Conservation (phyloP, 2,329 filamentous ascomycete genomes). For the Diaporthe sp. region DNA sequence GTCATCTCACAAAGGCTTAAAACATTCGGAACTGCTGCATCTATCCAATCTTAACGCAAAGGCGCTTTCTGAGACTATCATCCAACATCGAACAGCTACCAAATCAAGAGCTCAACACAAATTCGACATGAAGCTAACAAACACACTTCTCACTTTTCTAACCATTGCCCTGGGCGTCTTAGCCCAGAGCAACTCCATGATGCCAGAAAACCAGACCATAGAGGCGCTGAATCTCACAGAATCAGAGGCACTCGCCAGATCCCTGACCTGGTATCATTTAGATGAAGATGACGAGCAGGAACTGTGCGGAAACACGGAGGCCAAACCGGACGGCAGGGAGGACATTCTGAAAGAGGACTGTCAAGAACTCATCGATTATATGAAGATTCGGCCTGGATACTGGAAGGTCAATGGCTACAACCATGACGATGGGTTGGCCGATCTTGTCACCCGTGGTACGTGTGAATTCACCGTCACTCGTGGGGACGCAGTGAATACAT, state of each 20-base stretch:
- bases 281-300: conserved; percentile 11
- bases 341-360: conserved; percentile 6
- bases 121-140: conserved; percentile 12
- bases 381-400: background rate
- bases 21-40: background rate
- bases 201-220: background rate
- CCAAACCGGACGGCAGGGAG: background rate
- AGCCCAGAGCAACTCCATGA: background rate
- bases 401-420: conserved; percentile 20
- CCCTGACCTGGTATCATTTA: conserved; percentile 12
- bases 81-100: background rate
- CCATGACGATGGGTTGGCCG: background rate
- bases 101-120: background rate
- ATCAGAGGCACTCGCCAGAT: background rate
- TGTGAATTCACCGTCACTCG: conserved; percentile 1
- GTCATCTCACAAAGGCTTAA: background rate
- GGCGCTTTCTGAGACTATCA: background rate
- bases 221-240: background rate
- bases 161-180: background rate
- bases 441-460: background rate
- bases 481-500: background rate
- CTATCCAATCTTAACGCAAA: background rate
- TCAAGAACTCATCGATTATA: background rate
- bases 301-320: background rate
- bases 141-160: background rate